Evolutionary conservation across 805 yeast species (phyloP).

Genomic region (Huiozyma sinensis): DNA sequence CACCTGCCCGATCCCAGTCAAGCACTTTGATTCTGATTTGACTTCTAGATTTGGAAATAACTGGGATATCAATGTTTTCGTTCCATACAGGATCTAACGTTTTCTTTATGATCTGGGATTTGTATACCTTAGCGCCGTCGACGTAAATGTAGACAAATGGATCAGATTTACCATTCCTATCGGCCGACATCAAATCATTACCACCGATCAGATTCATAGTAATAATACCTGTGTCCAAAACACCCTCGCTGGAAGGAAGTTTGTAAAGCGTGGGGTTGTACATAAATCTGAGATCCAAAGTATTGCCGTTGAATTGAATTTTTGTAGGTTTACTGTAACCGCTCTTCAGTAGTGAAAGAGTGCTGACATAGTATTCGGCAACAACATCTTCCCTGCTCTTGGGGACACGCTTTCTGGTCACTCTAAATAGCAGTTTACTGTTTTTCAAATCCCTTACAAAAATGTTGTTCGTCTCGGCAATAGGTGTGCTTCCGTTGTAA

Average conservation of each 20-base stretch:
- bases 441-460: slow-evolving; percentile 64
- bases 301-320: slow-evolving; percentile 35
- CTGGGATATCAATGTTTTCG: slow-evolving; percentile 47
- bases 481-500: slow-evolving; percentile 36
- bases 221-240: slow-evolving; percentile 57
- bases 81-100: slow-evolving; percentile 71
- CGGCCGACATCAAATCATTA: slow-evolving; percentile 44
- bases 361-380: slow-evolving; percentile 39
- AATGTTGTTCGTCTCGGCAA: slow-evolving; percentile 42
- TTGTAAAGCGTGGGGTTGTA: slow-evolving; percentile 48
- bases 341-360: slow-evolving; percentile 43
- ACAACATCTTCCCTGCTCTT: slow-evolving; percentile 39
- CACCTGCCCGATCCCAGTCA: slow-evolving; percentile 77
- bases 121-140: slow-evolving; percentile 45
- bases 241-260: slow-evolving; percentile 48
- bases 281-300: slow-evolving; percentile 41
- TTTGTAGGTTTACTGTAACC: slow-evolving; percentile 37
- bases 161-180: slow-evolving; percentile 68
- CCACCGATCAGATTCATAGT: slow-evolving; percentile 49
- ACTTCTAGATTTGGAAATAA: slow-evolving; percentile 52
- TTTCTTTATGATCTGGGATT: slow-evolving; percentile 52
- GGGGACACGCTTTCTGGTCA: slow-evolving; percentile 42
- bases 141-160: slow-evolving; percentile 48
- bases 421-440: slow-evolving; percentile 45
- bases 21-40: slow-evolving; percentile 39